Conservation (phyloP, 345 rosid genomes). For the Pseudoturritis turrita region DNA sequence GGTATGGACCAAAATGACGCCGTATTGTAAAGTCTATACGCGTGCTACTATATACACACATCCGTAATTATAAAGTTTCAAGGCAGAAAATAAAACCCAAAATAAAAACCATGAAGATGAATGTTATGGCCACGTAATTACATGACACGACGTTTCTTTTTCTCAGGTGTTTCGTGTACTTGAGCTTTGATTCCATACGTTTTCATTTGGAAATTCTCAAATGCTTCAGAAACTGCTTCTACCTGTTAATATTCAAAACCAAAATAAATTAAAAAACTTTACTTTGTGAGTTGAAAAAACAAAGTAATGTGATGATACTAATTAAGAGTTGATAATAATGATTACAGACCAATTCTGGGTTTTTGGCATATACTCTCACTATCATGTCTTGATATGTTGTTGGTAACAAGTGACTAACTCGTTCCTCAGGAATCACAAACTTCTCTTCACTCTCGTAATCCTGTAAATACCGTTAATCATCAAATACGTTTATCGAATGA, state of each 20-base stretch:
- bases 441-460: conserved; percentile 80
- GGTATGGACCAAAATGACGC: background rate
- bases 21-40: background rate
- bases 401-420: conserved; percentile 87
- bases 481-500: background rate
- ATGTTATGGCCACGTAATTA: background rate
- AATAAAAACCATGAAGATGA: background rate
- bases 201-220: conserved; percentile 85
- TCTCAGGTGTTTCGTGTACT: conserved; percentile 85
- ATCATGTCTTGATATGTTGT: conserved; percentile 83
- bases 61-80: conserved; percentile 4
- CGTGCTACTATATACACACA: conserved; percentile 4
- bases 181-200: conserved; percentile 86
- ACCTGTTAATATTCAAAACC: conserved; percentile 43
- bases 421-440: conserved; percentile 62
- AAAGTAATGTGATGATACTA: background rate
- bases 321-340: background rate
- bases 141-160: conserved; percentile 61
- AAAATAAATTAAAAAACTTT: background rate
- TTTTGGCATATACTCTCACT: conserved; percentile 84
- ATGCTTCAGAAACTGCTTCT: conserved; percentile 75
- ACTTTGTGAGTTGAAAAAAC: background rate
- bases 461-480: too few relatives aligned
- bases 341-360: conserved; percentile 74
- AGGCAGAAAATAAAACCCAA: background rate